phyloP scores from a whole-genome alignment of 192 early-diverging fungal species.

The Coemansia sp. region DNA sequence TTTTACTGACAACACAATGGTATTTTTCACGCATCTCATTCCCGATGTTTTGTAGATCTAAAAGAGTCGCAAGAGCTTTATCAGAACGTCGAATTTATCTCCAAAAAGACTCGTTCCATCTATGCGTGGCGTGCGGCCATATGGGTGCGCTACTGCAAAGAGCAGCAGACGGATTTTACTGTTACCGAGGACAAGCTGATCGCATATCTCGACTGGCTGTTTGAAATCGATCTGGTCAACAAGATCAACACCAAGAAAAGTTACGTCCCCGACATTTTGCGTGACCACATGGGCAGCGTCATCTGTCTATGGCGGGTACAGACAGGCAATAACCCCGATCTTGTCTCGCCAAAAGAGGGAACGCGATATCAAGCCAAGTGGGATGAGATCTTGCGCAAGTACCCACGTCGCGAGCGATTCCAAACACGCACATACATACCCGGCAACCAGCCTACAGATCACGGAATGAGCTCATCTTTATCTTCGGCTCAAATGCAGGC shows the following conservation, averaged over 20 bases:
- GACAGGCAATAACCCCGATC: constrained; percentile 44
- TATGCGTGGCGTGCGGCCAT: constrained; percentile 49
- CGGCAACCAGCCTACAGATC: constrained; percentile 1
- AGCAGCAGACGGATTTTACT: constrained; percentile 23
- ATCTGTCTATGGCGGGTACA: constrained; percentile 53
- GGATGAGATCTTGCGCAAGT: constrained; percentile 51
- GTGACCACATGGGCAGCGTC: constrained; percentile 53
- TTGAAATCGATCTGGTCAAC: constrained; percentile 49
- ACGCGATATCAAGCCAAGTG: constrained; percentile 51
- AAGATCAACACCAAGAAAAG: constrained; percentile 54
- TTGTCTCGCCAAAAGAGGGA: constrained; percentile 50
- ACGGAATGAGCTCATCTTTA: background rate
- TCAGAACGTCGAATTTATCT: constrained; percentile 46
- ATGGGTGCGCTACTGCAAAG: constrained; percentile 52
- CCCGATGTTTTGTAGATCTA: constrained; percentile 27
- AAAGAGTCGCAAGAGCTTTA: constrained; percentile 53
- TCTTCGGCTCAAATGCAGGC: constrained; percentile 8
- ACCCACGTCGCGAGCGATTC: constrained; percentile 44
- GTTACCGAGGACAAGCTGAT: constrained; percentile 51
- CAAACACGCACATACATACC: constrained; percentile 18
- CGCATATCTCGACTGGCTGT: constrained; percentile 49
- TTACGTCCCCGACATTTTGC: constrained; percentile 51
- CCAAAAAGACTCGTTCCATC: constrained; percentile 53
- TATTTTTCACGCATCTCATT: background rate
- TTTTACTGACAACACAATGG: no score